Conservation (phyloP, 116 monocot species). For the Papilionanthe hybrid region DNA sequence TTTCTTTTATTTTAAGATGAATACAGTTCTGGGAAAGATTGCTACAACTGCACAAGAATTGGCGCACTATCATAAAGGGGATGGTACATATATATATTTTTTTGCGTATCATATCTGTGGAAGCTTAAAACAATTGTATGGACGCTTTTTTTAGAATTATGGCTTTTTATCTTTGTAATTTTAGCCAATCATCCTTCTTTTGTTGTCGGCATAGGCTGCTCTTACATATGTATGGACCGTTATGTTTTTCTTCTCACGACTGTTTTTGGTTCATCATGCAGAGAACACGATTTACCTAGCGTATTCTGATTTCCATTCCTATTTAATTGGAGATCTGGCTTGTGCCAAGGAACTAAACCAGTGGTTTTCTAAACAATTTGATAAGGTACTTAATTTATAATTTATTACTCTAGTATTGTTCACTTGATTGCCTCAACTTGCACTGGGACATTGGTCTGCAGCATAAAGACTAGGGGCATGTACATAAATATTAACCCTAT, state of each 20-base stretch:
- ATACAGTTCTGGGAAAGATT: slow-evolving; percentile 91
- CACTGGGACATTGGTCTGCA: background rate
- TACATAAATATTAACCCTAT: too few relatives aligned
- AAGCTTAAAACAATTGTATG: background rate
- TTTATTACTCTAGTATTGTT: background rate
- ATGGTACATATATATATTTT: slow-evolving; percentile 45
- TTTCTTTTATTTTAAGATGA: slow-evolving; percentile 57
- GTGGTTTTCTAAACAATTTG: slow-evolving; percentile 96
- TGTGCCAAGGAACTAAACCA: slow-evolving; percentile 84
- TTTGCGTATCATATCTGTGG: background rate
- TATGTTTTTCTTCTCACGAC: background rate
- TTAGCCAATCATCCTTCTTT: background rate
- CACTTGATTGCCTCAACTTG: slow-evolving; percentile 5
- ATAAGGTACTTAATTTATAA: slow-evolving; percentile 43
- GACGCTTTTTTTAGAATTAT: slow-evolving; percentile 2
- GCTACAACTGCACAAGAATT: slow-evolving; percentile 78
- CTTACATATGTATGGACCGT: background rate
- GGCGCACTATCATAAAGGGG: slow-evolving; percentile 83
- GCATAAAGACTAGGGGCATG: background rate
- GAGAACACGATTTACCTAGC: slow-evolving; percentile 75
- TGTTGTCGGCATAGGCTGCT: background rate
- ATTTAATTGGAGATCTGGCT: slow-evolving; percentile 64
- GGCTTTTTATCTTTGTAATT: background rate
- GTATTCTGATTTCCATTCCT: slow-evolving; percentile 79
- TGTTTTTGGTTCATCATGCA: slow-evolving; percentile 24